Evolutionary conservation across 345 rosid species (phyloP), one percentile per base, ranked within the genome.

Genomic region (Erodium maritimum): DNA sequence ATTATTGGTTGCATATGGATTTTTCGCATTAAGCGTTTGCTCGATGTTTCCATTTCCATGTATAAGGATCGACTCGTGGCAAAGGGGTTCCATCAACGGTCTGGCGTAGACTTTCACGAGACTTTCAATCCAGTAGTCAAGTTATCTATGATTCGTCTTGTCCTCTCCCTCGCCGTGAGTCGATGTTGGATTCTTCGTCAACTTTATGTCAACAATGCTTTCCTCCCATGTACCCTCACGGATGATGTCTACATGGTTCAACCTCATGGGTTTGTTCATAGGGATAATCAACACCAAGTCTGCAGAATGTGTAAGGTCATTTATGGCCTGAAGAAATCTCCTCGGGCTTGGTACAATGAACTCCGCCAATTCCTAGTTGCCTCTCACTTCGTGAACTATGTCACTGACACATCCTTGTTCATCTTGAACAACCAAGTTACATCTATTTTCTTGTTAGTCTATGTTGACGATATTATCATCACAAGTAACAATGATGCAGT

Each of bases 1-100:
- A 17, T 61, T 7, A 17, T 52, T 6, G 64, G 55, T 6, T 50
- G 64, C 5, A 52, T 11, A 29, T 61, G 64, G 64, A 37, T 61
- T 50, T 52, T 51, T 23, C 23, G 11, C 2, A 21, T 25, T 11
- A 61, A 61, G 52, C 13, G 17, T 19, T 9, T 0, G 2, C 9
- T 21, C 17, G 5, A 51, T 51, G 54, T 17, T 17, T 51, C 7
- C 17, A 5, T 51, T 51, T 17, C 13, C 54, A 6, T 1, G 18
- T 51, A 9, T 20, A 51, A 51, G 1, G 8, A 1, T 1, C 18
- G 54, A 9, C 17, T 51, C 8, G 54, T 51, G 18, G 54, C 54
- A 1, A 51, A 51, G 17, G 54, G 54, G 5, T 51, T 51, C 20
- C 54, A 51, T 51, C 54, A 51, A 17, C 20, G 54, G 17, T 19